Base-by-base conservation (phyloP, 768 basidiomycete species). In the Pilatotrama ljubarskyi region DNA sequence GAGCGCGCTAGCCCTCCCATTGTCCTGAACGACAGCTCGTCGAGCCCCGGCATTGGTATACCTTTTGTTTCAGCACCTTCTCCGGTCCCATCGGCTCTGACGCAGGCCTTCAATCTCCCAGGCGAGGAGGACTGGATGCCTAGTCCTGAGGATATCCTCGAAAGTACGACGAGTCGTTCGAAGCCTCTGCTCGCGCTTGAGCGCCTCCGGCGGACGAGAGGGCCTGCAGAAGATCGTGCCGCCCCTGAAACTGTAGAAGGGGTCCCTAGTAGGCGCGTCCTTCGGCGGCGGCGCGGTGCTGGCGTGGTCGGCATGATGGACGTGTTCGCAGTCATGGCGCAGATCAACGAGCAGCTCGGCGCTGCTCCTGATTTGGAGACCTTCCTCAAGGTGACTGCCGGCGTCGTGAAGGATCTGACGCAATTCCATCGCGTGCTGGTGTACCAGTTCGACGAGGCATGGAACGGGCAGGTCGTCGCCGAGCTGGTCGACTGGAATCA, bases 401-500 rank as follows among this genome's bases (percentile, higher is more conserved):
- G 90, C 8, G 76, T 85, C 25, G 76, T 91, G 64, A 87, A 88
- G 73, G 90, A 94, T 69, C 69, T 94, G 59, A 88, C 88, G 14
- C 87, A 88, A 69, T 92, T 91, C 71, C 90, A 92, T 68, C 82
- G 91, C 20, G 88, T 91, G 32, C 74, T 94, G 72, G 78, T 91
- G 9, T 94, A 93, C 68, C 90, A 91, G 72, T 91, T 92, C 66
- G 88, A 92, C 71, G 87, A 90, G 66, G 56, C 70, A n/a, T 90
- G 85, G 84, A 90, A 91, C 67, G 90, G 90, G 18, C 81, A 88
- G 70, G 84, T 89, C 41, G 86, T 92, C 4, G 84, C 90, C 0
- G 91, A 94, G 70, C 74, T 93, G 29, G 84, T 91, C 18, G 91
- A 94, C 69, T 90, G 87, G 88, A 80, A 76, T 52, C 79, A 83